Evolutionary conservation across 345 rosid species (phyloP).

Genomic region (Heritiera littoralis): DNA sequence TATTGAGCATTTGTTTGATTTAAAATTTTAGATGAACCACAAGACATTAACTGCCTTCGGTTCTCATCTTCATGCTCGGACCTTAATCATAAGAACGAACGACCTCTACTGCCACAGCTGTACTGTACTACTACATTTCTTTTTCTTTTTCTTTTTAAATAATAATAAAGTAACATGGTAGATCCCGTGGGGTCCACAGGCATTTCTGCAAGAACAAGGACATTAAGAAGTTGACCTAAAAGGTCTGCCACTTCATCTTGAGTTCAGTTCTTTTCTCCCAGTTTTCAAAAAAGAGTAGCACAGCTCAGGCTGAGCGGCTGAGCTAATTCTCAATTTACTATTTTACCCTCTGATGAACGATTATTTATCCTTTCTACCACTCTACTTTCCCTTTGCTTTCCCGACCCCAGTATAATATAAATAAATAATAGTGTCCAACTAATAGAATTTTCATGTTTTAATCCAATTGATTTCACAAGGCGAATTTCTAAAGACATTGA

Average conservation of each 20-base stretch:
- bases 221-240: conserved; percentile 31
- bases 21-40: not conserved
- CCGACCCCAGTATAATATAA: no score
- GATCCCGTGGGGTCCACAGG: no score
- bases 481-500: no score
- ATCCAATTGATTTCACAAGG: no score
- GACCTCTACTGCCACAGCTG: no score
- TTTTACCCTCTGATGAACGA: not conserved
- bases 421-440: not conserved
- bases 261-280: conserved; percentile 25
- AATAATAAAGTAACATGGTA: not conserved
- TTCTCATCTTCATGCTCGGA: no score
- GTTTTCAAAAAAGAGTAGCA: conserved; percentile 33
- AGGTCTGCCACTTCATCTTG: conserved; percentile 20
- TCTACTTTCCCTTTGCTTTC: not conserved
- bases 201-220: not conserved
- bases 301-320: conserved; percentile 34
- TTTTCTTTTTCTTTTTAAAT: not conserved
- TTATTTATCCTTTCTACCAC: not conserved
- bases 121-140: not conserved
- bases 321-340: not conserved
- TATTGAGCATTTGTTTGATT: no score
- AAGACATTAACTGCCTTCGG: not conserved
- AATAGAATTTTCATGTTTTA: not conserved
- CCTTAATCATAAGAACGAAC: no score